Conservation (phyloP, 2,329 filamentous ascomycete species). For the Stachybotrys elegans region DNA sequence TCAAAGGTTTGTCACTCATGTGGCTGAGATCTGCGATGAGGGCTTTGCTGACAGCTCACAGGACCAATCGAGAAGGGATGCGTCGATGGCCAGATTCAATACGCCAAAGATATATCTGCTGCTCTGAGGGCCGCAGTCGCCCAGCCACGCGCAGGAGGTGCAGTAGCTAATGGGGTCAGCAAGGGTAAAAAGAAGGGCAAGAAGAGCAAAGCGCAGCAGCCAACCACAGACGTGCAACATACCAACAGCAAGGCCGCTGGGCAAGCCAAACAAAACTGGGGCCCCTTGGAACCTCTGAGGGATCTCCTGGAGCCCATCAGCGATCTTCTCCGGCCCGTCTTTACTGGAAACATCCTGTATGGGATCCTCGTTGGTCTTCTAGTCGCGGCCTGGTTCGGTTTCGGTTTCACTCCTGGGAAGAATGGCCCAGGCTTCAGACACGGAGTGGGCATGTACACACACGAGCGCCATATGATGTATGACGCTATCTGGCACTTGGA, state of each 20-base stretch:
- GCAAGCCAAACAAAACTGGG: conserved; percentile 57
- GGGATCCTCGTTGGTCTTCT: conserved; percentile 68
- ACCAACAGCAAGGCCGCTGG: conserved; percentile 35
- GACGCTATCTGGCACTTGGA: conserved; percentile 89
- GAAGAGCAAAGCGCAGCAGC: conserved; percentile 43
- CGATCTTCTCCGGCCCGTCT: conserved; percentile 64
- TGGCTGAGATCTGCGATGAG: too few relatives aligned
- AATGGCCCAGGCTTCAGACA: conserved; percentile 29
- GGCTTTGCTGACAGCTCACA: conserved; percentile 35
- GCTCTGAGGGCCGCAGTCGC: conserved; percentile 69
- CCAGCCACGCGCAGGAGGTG: conserved; percentile 51
- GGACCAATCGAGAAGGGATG: conserved; percentile 95
- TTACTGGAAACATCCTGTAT: conserved; percentile 74
- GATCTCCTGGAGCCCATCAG: conserved; percentile 63
- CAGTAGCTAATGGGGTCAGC: conserved; percentile 36
- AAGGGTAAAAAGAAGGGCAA: conserved; percentile 61
- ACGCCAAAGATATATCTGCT: conserved; percentile 74
- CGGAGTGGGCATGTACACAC: conserved; percentile 26
- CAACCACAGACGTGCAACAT: conserved; percentile 35
- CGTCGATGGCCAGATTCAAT: conserved; percentile 80
- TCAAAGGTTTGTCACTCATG: too few relatives aligned
- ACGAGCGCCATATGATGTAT: conserved; percentile 75
- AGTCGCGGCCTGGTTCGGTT: conserved; percentile 69
- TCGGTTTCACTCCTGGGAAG: conserved; percentile 41
- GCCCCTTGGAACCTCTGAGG: conserved; percentile 73